Conservation (phyloP, 306 rosid species). For the Mimosa pudica region DNA sequence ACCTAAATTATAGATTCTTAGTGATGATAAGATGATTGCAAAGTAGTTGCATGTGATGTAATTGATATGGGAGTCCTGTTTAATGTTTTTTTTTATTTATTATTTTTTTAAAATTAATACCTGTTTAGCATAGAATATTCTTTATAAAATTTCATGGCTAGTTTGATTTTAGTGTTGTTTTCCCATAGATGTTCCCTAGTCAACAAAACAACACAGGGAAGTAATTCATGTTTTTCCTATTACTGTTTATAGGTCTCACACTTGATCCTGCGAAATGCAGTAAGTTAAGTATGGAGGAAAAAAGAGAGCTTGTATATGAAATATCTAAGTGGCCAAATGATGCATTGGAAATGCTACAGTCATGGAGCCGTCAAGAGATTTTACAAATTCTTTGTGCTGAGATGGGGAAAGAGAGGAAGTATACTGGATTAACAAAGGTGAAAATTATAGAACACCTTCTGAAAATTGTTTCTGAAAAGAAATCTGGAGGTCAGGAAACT, state of each 20-base stretch:
- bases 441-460: conserved; percentile 93
- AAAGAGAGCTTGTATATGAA: conserved; percentile 88
- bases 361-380: conserved; percentile 99
- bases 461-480: conserved; percentile 86
- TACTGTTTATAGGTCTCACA: conserved; percentile 51
- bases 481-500: conserved; percentile 52
- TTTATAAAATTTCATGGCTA: conserved; percentile 1
- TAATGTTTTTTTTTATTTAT: conserved; percentile 15
- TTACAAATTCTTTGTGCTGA: conserved; percentile 90
- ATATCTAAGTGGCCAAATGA: conserved; percentile 74
- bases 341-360: conserved; percentile 86
- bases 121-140: conserved; percentile 24
- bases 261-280: conserved; percentile 63
- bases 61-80: conserved; percentile 25
- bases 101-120: conserved; percentile 1
- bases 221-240: conserved; percentile 28
- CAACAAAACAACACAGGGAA: conserved; percentile 24
- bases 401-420: conserved; percentile 99
- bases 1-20: neutral
- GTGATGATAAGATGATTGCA: conserved; percentile 31
- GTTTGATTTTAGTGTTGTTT: neutral
- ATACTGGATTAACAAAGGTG: conserved; percentile 91
- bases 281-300: conserved; percentile 83
- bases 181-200: neutral
- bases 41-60: conserved; percentile 15